phyloP scores from a whole-genome alignment of 192 early-diverging fungal species.

The Coemansia sp. region DNA sequence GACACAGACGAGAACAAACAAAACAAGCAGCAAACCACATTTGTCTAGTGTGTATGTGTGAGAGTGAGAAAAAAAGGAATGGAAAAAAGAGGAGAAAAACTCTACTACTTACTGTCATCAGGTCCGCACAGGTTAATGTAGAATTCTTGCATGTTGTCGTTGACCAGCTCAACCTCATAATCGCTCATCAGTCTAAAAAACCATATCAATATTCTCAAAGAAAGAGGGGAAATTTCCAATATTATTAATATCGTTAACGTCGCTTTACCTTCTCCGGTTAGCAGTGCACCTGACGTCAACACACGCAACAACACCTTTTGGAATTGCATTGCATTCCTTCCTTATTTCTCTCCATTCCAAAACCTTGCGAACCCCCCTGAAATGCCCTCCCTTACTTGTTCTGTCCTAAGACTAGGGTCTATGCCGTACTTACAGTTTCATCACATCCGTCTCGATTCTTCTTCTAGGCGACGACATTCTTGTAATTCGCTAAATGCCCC shows the following conservation, averaged over 20 bases:
- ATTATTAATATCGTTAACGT: too few relatives aligned
- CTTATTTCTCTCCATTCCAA: too few relatives aligned
- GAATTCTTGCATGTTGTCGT: conserved; percentile 99
- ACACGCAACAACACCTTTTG: too few relatives aligned
- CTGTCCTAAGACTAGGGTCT: neutral
- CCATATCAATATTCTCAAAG: neutral
- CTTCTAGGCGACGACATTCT: conserved; percentile 86
- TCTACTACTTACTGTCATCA: conserved; percentile 76
- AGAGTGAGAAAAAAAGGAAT: neutral
- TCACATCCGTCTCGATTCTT: conserved; percentile 98
- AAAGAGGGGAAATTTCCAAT: too few relatives aligned
- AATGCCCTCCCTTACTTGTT: too few relatives aligned
- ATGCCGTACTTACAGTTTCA: conserved; percentile 83
- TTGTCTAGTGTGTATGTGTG: neutral
- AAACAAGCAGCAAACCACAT: neutral
- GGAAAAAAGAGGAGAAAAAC: neutral
- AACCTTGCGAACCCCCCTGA: too few relatives aligned
- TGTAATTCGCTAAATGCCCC: conserved; percentile 8
- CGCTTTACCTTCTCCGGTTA: too few relatives aligned
- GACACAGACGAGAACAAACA: neutral
- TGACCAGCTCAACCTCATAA: conserved; percentile 97
- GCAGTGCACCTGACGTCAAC: too few relatives aligned
- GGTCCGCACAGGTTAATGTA: conserved; percentile 94
- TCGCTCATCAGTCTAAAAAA: conserved; percentile 92
- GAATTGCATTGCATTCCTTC: too few relatives aligned